Base-by-base conservation (phyloP, 202 grass and related monocot genomes). In the Alloteropsis angusta region DNA sequence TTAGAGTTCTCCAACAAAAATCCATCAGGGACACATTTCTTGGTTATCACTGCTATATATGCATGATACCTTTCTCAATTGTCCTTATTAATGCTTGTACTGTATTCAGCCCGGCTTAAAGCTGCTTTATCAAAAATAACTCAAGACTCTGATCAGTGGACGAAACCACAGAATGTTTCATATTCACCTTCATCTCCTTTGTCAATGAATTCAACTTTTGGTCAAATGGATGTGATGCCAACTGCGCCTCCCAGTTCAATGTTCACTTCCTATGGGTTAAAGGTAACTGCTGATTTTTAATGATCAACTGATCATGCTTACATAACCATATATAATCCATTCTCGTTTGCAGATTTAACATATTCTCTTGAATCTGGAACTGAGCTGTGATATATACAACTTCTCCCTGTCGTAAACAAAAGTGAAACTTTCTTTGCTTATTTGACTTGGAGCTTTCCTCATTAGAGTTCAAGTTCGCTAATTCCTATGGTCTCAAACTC, bases 71-170 rank as follows among this genome's bases (percentile, higher is more conserved):
- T 78, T 65, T 78, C 6, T 72, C 58, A 68, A 39, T 54, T 73
- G 12, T 78, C 41, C 14, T 80, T 74, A 84, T 17, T 57, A 32
- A 72, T 88, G 7, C 21, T 49, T 66, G 34, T 81, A 45, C 77
- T 79, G 60, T 90, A 82, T 74, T 80, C 87, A 99, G 96, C 84
- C 84, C 78, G 82, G 60, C 79, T 99, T 65, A 99, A 86, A 89
- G 74, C 52, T 12, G 92, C 96, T 85, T 89, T 99, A 74, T 93
- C 89, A 62, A 99, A 95, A 90, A 93, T 95, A 85, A 62, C 83
- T 81, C 96, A 99, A 95, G 96, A 99, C 47, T 99, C 87, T 54
- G 96, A 99, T 69, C 92, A 93, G 82, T 99, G 90, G 96, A 88
- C 94, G 61, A 99, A 87, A 86, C 84, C 85, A 74, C 90, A 89